Evolutionary conservation across 805 yeast genomes (phyloP), one percentile per base, ranked within the genome.

Genomic region (Lipomyces chichibuensis): DNA sequence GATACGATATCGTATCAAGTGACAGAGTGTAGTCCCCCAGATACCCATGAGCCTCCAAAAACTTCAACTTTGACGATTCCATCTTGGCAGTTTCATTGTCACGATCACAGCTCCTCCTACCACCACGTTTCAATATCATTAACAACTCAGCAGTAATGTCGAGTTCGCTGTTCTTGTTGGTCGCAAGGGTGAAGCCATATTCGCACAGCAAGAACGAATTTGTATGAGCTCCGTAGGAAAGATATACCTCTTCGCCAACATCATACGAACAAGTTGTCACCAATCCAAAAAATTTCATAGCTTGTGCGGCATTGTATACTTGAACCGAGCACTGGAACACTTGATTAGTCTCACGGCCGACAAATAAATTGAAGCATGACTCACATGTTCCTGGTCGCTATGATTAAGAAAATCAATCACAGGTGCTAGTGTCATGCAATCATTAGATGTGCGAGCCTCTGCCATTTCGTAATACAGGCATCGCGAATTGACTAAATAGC

Each of bases 341-440:
- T n/a, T 37, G 53, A 17, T 56, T 29, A 29, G 49, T 29, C 25
- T 13, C 23, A 60, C 32, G 1, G 11, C 4, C n/a, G 11, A 58
- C 63, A 56, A 58, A 6, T n/a, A 17, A n/a, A 0, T 17, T 17
- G 2, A 20, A 29, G 9, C n/a, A 43, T n/a, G 65, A 17, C 63
- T 57, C 35, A 61, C 64, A 29, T 63, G 63, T 11, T 57, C 61
- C 2, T 43, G 39, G 13, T 74, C 65, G 25, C 70, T 65, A 67
- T 94, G 98, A 77, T 94, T 95, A 61, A 94, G 79, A 75, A 91
- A 90, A 79, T 94, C 99, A 29, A 93, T 92, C 69, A 81, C 88
- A 0, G 99, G 99, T 0, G 94, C 98, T 85, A 94, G 80, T 1
- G 98, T 91, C 80, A 94, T 88, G 75, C 90, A 89, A 71, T 89